Evolutionary conservation across 768 basidiomycete genomes (phyloP), one percentile per base, ranked within the genome.

Genomic region (Leccinellum rugosiceps): DNA sequence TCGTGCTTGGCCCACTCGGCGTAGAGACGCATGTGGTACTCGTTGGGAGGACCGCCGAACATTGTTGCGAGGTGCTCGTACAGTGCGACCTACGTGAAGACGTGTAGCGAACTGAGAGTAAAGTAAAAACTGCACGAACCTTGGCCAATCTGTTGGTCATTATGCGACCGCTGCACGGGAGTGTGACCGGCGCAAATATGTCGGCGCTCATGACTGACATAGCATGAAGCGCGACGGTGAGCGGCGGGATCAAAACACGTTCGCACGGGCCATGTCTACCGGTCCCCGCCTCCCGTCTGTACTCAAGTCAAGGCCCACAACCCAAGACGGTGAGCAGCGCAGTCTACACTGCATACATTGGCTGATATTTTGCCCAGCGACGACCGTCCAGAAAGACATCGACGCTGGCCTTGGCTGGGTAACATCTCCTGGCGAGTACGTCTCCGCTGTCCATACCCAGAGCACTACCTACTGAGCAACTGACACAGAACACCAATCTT

Each of bases 1-100:
- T 80, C 79, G 11, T 87, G 81, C 52, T 75, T 69, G 1, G 85
- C 83, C 94, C 94, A 98, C 63, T 77, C 75, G 0, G 80, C 71
- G 67, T 98, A 97, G 28, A 97, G 77, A 0, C 72, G 65, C 34
- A 78, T 66, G 68, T 94, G 90, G 45, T 76, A 69, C 14, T 74
- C 63, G 60, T 89, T 92, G 0, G 94, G 94, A 10, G 82, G 80
- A 0, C 92, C 91, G 21, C 92, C 90, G 10, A 74, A 74, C 30
- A 87, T 75, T 4, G 70, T 61, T 0, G 87, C 81, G 10, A 96
- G 76, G 64, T 92, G 87, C 70, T 98, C 95, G 62, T 94, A 95
- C 81, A 95, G 79, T 0, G 95, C 86, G n/a, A 84, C 91, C 93
- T 98, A 63, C 46, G 21, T 2, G 9, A 3, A 23, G 23, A 49